phyloP scores from a whole-genome alignment of 257 asterid species.

The Orobanche coerulescens region DNA sequence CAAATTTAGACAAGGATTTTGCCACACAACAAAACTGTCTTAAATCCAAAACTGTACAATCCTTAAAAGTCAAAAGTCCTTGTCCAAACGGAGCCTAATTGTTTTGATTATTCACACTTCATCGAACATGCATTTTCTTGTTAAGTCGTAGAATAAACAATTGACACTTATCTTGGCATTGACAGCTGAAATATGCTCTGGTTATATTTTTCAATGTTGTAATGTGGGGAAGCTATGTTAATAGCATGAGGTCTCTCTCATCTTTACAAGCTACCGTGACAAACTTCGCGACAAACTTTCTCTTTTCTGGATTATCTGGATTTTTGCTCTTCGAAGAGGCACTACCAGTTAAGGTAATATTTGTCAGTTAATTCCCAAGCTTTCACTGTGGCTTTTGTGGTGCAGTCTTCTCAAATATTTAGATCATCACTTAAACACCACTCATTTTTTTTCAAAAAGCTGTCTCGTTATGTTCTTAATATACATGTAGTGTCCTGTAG shows the following conservation, averaged over 20 bases:
- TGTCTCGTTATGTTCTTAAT: not conserved
- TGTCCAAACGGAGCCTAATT: not conserved
- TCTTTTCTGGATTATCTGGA: slow-evolving; percentile 82
- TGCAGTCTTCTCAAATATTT: not conserved
- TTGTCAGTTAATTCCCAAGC: not conserved
- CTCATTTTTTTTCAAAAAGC: not conserved
- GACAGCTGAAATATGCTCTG: slow-evolving; percentile 59
- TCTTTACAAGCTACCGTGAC: slow-evolving; percentile 91
- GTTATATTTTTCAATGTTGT: slow-evolving; percentile 58
- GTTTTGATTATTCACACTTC: not conserved
- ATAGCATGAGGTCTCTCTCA: slow-evolving; percentile 81
- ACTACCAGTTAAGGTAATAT: slow-evolving; percentile 51
- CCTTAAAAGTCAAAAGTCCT: too few species aligned
- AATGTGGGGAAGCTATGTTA: slow-evolving; percentile 97
- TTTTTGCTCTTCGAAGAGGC: slow-evolving; percentile 66
- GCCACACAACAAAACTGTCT: not conserved
- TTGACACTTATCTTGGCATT: slow-evolving; percentile 15
- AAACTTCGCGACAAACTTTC: slow-evolving; percentile 80
- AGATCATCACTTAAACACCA: not conserved
- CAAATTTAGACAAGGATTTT: too few species aligned
- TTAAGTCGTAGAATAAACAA: slow-evolving; percentile 7
- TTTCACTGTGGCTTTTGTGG: not conserved
- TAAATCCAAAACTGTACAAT: not conserved
- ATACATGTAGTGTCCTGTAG: not conserved
- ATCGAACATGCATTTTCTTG: not conserved